phyloP scores from a whole-genome alignment of 2,329 filamentous ascomycete genomes.

The Lasiodiplodia gonubiensis region DNA sequence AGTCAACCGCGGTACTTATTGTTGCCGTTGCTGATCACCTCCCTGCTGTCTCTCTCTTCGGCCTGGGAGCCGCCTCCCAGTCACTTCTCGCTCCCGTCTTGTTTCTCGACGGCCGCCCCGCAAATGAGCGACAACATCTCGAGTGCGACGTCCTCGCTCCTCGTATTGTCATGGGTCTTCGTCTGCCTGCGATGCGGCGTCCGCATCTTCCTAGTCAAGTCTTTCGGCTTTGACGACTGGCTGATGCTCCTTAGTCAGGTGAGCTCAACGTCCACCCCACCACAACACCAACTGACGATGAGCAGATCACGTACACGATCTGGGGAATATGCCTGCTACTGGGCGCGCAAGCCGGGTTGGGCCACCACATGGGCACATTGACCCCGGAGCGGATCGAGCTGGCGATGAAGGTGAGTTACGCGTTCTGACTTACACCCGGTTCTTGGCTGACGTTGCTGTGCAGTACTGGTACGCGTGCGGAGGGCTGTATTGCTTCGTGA shows the following conservation, averaged over 20 bases:
- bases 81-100: no score
- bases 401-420: constrained; percentile 37
- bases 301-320: constrained; percentile 46
- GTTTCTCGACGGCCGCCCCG: no score
- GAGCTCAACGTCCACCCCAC: constrained; percentile 42
- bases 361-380: constrained; percentile 38
- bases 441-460: constrained; percentile 29
- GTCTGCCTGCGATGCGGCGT: constrained; percentile 48
- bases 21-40: background rate
- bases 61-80: no score
- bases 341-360: constrained; percentile 45
- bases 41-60: background rate
- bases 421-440: background rate
- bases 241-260: constrained; percentile 47
- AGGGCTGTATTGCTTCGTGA: constrained; percentile 58
- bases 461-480: constrained; percentile 62
- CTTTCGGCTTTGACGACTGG: constrained; percentile 50
- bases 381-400: constrained; percentile 36
- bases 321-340: constrained; percentile 43
- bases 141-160: constrained; percentile 32
- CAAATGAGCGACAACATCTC: constrained; percentile 6
- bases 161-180: constrained; percentile 46
- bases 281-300: background rate
- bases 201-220: constrained; percentile 43
- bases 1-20: constrained; percentile 1